These are phyloP conservation scores for Leccinum longicurvipes DNA, from an alignment of 768 basidiomycete genomes.

Conservation along the genomic window DNA sequence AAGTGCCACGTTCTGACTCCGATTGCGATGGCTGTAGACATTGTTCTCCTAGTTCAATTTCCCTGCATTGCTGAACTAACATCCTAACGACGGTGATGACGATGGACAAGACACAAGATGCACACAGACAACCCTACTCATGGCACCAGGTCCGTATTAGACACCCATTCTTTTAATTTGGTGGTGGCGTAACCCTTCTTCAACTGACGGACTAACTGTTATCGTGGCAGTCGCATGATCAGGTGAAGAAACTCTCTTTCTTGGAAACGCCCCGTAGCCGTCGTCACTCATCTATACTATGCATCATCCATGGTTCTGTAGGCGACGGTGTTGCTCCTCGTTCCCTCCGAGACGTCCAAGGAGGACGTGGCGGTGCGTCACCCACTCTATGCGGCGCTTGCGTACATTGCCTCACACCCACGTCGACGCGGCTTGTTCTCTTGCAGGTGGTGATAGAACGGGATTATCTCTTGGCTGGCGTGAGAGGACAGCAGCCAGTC, in stretches of 20 bases:
- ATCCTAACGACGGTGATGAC: conserved; percentile 9
- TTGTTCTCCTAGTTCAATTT: conserved; percentile 8
- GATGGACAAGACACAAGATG: conserved; percentile 27
- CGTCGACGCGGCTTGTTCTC: background rate
- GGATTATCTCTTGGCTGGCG: conserved; percentile 68
- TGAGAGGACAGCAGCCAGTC: conserved; percentile 63
- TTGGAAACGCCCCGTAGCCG: conserved; percentile 7
- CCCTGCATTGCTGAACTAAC: conserved; percentile 7
- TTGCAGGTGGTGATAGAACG: conserved; percentile 71
- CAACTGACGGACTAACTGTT: conserved; percentile 11
- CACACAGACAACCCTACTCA: conserved; percentile 53
- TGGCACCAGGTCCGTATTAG: conserved; percentile 74
- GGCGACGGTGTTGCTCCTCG: conserved; percentile 74
- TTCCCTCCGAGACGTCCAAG: conserved; percentile 67
- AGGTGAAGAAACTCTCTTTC: conserved; percentile 44
- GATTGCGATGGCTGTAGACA: conserved; percentile 24
- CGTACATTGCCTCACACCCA: conserved; percentile 1
- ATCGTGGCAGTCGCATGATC: conserved; percentile 72
- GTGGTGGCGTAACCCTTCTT: conserved; percentile 15
- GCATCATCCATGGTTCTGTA: conserved; percentile 27
- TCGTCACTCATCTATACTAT: conserved; percentile 17
- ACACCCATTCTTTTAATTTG: background rate
- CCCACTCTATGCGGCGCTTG: background rate
- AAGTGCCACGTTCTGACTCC: conserved; percentile 34
- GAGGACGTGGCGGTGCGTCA: conserved; percentile 65